These are phyloP conservation scores for Gnomoniopsis sp. DNA, from an alignment of 2,329 filamentous ascomycete species.

Conservation along the genomic window DNA sequence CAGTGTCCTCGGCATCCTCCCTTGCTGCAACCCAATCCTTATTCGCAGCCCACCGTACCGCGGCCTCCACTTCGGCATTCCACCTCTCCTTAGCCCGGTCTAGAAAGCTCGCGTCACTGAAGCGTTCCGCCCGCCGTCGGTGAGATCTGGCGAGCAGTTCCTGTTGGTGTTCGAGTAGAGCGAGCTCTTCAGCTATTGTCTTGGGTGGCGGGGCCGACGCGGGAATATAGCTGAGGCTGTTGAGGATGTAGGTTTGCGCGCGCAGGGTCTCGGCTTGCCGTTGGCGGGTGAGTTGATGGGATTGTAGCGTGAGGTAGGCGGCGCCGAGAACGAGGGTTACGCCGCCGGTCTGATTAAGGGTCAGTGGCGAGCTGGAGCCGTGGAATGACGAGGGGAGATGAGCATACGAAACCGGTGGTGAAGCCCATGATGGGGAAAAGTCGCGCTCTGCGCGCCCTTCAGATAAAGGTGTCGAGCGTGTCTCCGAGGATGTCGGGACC, in stretches of 20 bases:
- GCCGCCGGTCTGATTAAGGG: conserved; percentile 60
- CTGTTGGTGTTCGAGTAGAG: conserved; percentile 18
- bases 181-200: conserved; percentile 16
- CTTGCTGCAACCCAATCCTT: conserved; percentile 64
- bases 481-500: conserved; percentile 15
- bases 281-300: conserved; percentile 67
- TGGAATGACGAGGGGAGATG: neutral
- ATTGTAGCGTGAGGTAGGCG: conserved; percentile 67
- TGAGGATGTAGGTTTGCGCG: conserved; percentile 52
- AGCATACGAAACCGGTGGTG: conserved; percentile 68
- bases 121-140: conserved; percentile 3
- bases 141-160: conserved; percentile 14
- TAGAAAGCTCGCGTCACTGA: conserved; percentile 45
- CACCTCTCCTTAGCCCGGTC: conserved; percentile 73
- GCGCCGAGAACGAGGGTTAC: conserved; percentile 71
- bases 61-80: conserved; percentile 69
- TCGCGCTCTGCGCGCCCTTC: conserved; percentile 8
- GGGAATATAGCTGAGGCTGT: conserved; percentile 49
- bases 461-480: conserved; percentile 19
- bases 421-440: conserved; percentile 60
- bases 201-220: conserved; percentile 39
- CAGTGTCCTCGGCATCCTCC: conserved; percentile 51
- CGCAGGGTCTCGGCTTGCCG: conserved; percentile 54
- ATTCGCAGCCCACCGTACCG: conserved; percentile 63
- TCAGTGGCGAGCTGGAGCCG: neutral